phyloP scores from a whole-genome alignment of 2,329 filamentous ascomycete species.

The Pyrenophora graminea region DNA sequence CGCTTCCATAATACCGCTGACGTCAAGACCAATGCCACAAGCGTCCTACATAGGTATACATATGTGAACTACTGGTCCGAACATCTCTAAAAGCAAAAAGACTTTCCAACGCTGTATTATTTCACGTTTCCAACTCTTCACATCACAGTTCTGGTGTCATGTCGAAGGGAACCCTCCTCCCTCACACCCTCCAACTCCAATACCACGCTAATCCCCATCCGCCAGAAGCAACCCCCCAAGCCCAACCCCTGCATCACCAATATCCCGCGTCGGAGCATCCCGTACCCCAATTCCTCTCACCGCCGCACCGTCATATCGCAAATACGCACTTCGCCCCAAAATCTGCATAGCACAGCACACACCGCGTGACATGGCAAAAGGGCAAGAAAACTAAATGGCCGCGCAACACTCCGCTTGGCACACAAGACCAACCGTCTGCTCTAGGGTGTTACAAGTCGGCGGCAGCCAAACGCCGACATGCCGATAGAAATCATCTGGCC shows the following conservation, averaged over 20 bases:
- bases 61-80: no score
- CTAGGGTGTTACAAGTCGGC: slow-evolving; percentile 9
- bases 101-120: no score
- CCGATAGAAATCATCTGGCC: slow-evolving; percentile 3
- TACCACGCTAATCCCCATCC: background rate
- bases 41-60: no score
- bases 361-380: background rate
- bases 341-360: background rate
- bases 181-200: background rate
- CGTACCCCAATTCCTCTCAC: background rate
- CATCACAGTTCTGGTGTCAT: background rate
- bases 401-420: slow-evolving; percentile 2
- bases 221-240: background rate
- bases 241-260: background rate
- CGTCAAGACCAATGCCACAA: background rate
- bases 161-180: background rate
- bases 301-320: no score
- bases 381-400: background rate
- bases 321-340: background rate
- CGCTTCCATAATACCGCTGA: slow-evolving; percentile 5
- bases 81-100: no score
- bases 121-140: background rate
- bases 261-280: background rate
- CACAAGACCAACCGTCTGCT: background rate
- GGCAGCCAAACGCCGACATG: slow-evolving; percentile 9